Percentiles rank a stretch among this genome's conserved stretches.
Conservation (phyloP, 805 yeast species). For the Candida tibetensis region DNA sequence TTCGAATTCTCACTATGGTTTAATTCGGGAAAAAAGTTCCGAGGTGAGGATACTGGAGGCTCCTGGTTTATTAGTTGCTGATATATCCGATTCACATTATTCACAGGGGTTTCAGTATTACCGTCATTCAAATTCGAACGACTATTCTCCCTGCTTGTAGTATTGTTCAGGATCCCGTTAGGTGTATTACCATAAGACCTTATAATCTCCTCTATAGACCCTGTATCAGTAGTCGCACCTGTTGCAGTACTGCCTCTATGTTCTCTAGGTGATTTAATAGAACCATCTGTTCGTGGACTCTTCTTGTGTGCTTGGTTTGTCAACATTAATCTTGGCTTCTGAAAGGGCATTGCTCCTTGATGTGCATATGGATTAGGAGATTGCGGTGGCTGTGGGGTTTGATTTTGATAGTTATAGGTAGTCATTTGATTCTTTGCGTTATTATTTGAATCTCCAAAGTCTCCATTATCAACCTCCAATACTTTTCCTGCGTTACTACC, state of each 20-base stretch:
- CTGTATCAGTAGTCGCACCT: constrained; percentile 2
- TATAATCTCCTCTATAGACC: constrained; percentile 28
- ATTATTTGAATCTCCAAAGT: constrained; percentile 10
- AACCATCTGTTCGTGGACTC: constrained; percentile 11
- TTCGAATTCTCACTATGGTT: too few species aligned
- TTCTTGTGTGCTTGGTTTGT: constrained; percentile 35
- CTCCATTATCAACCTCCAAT: constrained; percentile 31
- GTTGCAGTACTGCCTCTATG: constrained; percentile 3
- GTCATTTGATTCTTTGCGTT: constrained; percentile 17
- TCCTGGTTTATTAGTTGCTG: constrained; percentile 32
- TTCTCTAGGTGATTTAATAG: constrained; percentile 4
- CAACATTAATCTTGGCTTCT: constrained; percentile 39
- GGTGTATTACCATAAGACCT: constrained; percentile 23
- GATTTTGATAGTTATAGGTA: constrained; percentile 13
- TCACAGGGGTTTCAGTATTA: constrained; percentile 7
- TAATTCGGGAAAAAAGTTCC: constrained; percentile 34
- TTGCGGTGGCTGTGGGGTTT: constrained; percentile 5
- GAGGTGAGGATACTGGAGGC: constrained; percentile 26
- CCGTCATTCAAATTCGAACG: not conserved
- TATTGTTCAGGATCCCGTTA: constrained; percentile 2
- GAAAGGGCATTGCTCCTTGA: constrained; percentile 16
- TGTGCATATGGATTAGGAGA: constrained; percentile 7
- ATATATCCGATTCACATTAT: constrained; percentile 26
- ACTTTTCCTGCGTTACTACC: constrained; percentile 58
- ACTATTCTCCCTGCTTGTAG: not conserved